Conservation (phyloP, 108 stramenopile genomes). For the Nitzschia sp. region DNA sequence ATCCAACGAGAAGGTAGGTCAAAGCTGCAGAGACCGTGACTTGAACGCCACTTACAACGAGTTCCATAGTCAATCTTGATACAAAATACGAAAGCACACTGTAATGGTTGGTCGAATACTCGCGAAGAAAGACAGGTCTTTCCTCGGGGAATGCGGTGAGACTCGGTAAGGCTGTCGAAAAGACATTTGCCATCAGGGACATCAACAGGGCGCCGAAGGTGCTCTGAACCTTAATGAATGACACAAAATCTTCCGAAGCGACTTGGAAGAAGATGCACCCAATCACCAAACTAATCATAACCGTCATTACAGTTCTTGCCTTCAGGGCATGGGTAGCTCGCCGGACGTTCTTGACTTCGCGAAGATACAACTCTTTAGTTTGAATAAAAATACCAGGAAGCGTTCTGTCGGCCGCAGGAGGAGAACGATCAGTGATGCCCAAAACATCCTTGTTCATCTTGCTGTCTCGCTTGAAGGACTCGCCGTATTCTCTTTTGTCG, state of each 20-base stretch:
- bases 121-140: slow-evolving; percentile 69
- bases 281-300: slow-evolving; percentile 50
- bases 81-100: slow-evolving; percentile 63
- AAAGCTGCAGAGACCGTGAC: slow-evolving; percentile 27
- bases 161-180: slow-evolving; percentile 59
- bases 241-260: slow-evolving; percentile 21
- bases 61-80: slow-evolving; percentile 46
- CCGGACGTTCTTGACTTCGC: slow-evolving; percentile 46
- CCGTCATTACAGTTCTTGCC: slow-evolving; percentile 47
- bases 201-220: slow-evolving; percentile 63
- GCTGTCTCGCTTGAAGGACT: slow-evolving; percentile 1
- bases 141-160: slow-evolving; percentile 53
- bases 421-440: slow-evolving; percentile 11
- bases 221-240: slow-evolving; percentile 43
- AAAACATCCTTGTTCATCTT: slow-evolving; percentile 35
- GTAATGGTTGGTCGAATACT: slow-evolving; percentile 84
- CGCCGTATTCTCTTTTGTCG: slow-evolving; percentile 15
- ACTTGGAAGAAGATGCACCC: slow-evolving; percentile 61
- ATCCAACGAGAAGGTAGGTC: slow-evolving; percentile 53
- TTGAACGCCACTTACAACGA: slow-evolving; percentile 39
- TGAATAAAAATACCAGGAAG: slow-evolving; percentile 44
- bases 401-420: slow-evolving; percentile 6
- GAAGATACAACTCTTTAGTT: slow-evolving; percentile 32
- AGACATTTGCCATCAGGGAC: slow-evolving; percentile 39
- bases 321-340: slow-evolving; percentile 51